phyloP scores from a whole-genome alignment of 2,329 filamentous ascomycete species.

The Drechslerella dactyloides region DNA sequence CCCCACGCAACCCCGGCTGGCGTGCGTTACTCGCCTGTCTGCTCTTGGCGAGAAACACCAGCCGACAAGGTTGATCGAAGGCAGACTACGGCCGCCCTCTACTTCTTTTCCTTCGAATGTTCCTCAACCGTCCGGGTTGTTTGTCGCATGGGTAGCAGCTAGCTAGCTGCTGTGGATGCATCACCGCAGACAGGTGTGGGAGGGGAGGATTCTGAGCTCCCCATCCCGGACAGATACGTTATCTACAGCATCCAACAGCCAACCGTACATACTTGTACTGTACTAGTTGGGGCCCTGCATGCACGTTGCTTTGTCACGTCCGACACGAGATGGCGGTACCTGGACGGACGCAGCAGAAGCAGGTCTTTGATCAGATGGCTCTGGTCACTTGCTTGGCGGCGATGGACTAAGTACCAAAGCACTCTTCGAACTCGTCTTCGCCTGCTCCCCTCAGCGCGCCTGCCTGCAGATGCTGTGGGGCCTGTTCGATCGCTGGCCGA shows the following conservation, averaged over 20 bases:
- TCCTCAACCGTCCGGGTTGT: conserved; percentile 6
- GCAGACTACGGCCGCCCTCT: conserved; percentile 10
- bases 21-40: conserved; percentile 18
- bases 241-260: too few species aligned
- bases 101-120: conserved; percentile 2
- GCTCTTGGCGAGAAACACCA: conserved; percentile 30
- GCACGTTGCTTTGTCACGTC: conserved; percentile 4
- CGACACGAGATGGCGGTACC: conserved; percentile 19
- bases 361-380: conserved; percentile 35
- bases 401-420: too few species aligned
- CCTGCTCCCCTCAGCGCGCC: conserved; percentile 6
- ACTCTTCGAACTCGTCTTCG: neutral
- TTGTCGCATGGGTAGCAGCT: conserved; percentile 6
- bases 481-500: conserved; percentile 7
- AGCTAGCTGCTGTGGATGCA: conserved; percentile 3
- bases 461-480: conserved; percentile 10
- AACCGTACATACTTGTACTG: conserved; percentile 10
- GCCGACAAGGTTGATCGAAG: conserved; percentile 29
- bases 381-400: conserved; percentile 22
- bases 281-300: neutral
- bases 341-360: neutral
- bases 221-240: neutral
- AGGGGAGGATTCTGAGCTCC: conserved; percentile 4
- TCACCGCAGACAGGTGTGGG: conserved; percentile 19
- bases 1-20: conserved; percentile 23